phyloP scores from a whole-genome alignment of 1,139 yeast genomes.

The Blastobotrys petasosporus region DNA sequence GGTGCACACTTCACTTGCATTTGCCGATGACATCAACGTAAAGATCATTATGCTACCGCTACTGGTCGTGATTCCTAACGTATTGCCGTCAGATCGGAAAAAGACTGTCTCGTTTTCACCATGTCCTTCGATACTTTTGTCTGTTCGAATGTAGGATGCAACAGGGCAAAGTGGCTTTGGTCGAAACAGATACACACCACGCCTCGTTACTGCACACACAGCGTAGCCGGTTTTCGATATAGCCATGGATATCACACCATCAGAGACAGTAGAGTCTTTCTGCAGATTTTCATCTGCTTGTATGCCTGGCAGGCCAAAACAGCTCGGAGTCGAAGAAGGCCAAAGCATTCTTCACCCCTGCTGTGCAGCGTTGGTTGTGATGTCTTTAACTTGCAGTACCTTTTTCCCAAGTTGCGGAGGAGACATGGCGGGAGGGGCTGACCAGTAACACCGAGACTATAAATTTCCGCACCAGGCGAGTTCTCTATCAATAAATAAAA shows the following conservation, averaged over 20 bases:
- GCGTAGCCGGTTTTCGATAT: constrained; percentile 19
- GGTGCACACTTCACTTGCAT: constrained; percentile 27
- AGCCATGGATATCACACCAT: constrained; percentile 17
- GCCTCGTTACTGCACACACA: constrained; percentile 19
- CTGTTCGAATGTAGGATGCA: constrained; percentile 30
- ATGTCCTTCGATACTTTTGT: constrained; percentile 24
- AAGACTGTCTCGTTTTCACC: constrained; percentile 30
- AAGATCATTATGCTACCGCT: constrained; percentile 27
- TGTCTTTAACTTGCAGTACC: too few relatives aligned
- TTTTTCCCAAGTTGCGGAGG: too few relatives aligned
- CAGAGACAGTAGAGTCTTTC: constrained; percentile 1
- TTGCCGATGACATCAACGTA: constrained; percentile 16
- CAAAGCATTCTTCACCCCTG: constrained; percentile 8
- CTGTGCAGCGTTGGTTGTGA: too few relatives aligned
- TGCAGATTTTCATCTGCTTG: constrained; percentile 6
- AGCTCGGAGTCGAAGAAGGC: constrained; percentile 13
- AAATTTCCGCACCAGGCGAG: too few relatives aligned
- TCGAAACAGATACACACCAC: constrained; percentile 22
- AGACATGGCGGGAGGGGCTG: too few relatives aligned
- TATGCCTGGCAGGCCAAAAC: constrained; percentile 5
- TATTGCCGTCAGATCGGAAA: constrained; percentile 32
- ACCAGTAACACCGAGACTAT: too few relatives aligned
- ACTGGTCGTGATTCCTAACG: constrained; percentile 32
- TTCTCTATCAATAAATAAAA: too few relatives aligned
- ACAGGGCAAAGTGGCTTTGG: constrained; percentile 32